Conservation (phyloP, 2,329 filamentous ascomycete species). For the Penicillium rolfsii region DNA sequence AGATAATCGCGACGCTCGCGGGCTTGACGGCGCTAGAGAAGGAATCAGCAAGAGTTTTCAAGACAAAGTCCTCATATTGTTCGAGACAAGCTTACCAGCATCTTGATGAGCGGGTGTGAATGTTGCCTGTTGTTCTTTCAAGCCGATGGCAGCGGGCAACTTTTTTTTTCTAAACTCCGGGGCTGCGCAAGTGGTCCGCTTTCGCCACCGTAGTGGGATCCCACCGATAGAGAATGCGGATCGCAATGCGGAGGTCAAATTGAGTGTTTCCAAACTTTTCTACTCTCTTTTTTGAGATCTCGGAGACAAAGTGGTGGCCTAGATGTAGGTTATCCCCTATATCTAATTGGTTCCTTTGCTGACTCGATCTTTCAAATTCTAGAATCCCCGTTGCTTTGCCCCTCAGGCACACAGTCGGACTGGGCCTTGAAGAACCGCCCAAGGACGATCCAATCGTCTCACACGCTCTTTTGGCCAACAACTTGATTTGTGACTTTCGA, state of each 20-base stretch:
- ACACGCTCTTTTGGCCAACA: slow-evolving; percentile 35
- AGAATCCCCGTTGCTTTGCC: slow-evolving; percentile 33
- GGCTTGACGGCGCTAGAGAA: slow-evolving; percentile 66
- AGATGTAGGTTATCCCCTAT: slow-evolving; percentile 23
- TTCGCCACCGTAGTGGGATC: slow-evolving; percentile 39
- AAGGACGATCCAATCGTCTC: slow-evolving; percentile 32
- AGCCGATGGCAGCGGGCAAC: slow-evolving; percentile 32
- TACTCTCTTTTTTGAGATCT: slow-evolving; percentile 30
- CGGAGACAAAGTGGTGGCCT: slow-evolving; percentile 30
- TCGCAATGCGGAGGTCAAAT: slow-evolving; percentile 31
- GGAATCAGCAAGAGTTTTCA: slow-evolving; percentile 1
- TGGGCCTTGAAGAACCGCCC: slow-evolving; percentile 19
- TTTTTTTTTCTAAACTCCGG: slow-evolving; percentile 41
- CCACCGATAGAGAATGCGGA: slow-evolving; percentile 34
- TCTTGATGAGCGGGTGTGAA: slow-evolving; percentile 26
- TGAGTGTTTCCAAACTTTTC: slow-evolving; percentile 23
- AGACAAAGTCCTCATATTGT: neutral
- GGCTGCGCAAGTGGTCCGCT: slow-evolving; percentile 34
- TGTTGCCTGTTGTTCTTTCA: slow-evolving; percentile 14
- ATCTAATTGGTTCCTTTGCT: slow-evolving; percentile 3
- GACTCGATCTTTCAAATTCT: slow-evolving; percentile 16
- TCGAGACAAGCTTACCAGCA: slow-evolving; percentile 35
- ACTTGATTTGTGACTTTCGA: slow-evolving; percentile 1
- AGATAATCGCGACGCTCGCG: slow-evolving; percentile 84
- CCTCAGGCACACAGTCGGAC: slow-evolving; percentile 37